Evolutionary conservation across 768 basidiomycete genomes (phyloP), one percentile per base, ranked within the genome.

Genomic region (Arthromyces matolae): DNA sequence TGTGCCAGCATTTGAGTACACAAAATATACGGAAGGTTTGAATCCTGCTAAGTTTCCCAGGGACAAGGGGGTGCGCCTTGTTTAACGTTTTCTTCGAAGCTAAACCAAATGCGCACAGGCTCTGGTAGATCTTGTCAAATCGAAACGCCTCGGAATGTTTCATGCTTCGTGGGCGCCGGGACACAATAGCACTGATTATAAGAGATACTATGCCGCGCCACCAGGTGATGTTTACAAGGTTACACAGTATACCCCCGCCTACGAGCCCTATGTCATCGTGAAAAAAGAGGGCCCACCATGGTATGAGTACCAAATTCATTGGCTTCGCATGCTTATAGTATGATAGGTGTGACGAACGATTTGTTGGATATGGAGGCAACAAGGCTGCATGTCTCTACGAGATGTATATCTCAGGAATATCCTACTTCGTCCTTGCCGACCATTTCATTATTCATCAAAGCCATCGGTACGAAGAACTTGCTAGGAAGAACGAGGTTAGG

Each of bases 361-460:
- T 94, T 59, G 76, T 92, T 37, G 92, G 92, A 1, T 93, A 93
- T 62, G 92, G 92, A 4, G 89, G 83, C 2, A 94, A 94, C 72
- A 94, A 94, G 64, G 92, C 92, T 2, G 91, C 93, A 8, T 93
- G 92, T 60, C 73, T 93, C 29, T 93, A 86, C 61, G 92, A 92
- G 63, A 89, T 94, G 80, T 91, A 90, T 67, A 71, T 94, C 6
- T 83, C 89, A 10, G 92, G 92, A 3, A 78, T 92, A 31, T 83
- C 83, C 19, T 93, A 82, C 65, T 89, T 84, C 60, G 88, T 94
- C 22, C 76, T 93, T 10, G 72, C 84, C 9, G 89, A 93, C 63
- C 89, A 94, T 64, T 94, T 93, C 59, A 71, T 94, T 51, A 81
- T 93, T 40, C 92, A 93, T 63, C 90, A 92, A 70, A 89, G 82